Conservation (phyloP, 805 yeast genomes). For the Nakazawaea wyomingensis region DNA sequence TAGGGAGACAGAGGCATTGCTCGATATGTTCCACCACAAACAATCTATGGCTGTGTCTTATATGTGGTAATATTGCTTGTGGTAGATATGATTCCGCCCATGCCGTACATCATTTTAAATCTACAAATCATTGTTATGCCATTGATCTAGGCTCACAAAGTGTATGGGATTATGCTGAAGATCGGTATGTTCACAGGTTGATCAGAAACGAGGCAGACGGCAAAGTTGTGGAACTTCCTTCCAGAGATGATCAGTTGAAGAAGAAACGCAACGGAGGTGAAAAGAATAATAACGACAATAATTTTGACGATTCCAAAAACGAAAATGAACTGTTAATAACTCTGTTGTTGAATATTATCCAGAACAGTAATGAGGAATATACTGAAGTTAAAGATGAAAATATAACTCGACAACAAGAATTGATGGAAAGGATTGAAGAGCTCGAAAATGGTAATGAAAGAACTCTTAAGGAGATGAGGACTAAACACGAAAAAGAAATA, state of each 20-base stretch:
- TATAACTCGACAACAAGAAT: slow-evolving; percentile 35
- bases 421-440: slow-evolving; percentile 5
- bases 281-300: slow-evolving; percentile 15
- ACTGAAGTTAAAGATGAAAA: slow-evolving; percentile 30
- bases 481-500: slow-evolving; percentile 28
- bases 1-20: slow-evolving; percentile 30
- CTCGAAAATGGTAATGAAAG: slow-evolving; percentile 22
- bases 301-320: slow-evolving; percentile 14
- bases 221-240: slow-evolving; percentile 72
- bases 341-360: slow-evolving; percentile 16
- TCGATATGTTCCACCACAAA: slow-evolving; percentile 50
- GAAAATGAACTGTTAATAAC: slow-evolving; percentile 11
- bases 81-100: slow-evolving; percentile 83
- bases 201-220: slow-evolving; percentile 86
- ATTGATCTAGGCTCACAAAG: slow-evolving; percentile 83
- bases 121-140: slow-evolving; percentile 81
- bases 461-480: slow-evolving; percentile 12
- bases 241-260: slow-evolving; percentile 21
- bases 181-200: slow-evolving; percentile 80
- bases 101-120: slow-evolving; percentile 75
- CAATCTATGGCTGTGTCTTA: slow-evolving; percentile 82
- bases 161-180: slow-evolving; percentile 94
- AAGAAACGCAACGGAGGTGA: slow-evolving; percentile 11
- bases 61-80: slow-evolving; percentile 92
- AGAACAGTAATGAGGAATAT: slow-evolving; percentile 8